Conservation (phyloP, 192 early-diverging fungal genomes). For the Coemansia sp. region DNA sequence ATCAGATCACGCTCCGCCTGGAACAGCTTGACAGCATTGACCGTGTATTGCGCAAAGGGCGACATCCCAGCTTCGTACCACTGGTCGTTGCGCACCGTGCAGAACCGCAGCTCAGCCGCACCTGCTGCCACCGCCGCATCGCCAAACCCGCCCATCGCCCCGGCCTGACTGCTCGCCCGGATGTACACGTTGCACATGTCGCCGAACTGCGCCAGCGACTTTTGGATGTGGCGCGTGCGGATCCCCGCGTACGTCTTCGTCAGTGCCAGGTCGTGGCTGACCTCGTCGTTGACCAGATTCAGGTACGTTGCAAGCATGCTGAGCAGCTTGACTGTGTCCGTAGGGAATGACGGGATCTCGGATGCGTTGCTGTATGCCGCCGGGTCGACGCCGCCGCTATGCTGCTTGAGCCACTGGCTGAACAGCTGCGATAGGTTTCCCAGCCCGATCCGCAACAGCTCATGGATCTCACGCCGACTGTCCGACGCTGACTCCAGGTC, state of each 20-base stretch:
- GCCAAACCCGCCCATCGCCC: conserved; percentile 16
- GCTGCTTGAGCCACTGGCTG: conserved; percentile 57
- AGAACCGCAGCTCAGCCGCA: conserved; percentile 40
- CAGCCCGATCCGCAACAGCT: conserved; percentile 49
- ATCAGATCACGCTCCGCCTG: conserved; percentile 54
- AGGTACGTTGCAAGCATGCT: conserved; percentile 57
- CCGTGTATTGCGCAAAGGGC: conserved; percentile 51
- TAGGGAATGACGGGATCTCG: conserved; percentile 51
- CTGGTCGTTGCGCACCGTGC: conserved; percentile 46
- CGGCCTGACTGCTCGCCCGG: conserved; percentile 29
- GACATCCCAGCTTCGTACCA: conserved; percentile 54
- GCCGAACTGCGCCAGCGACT: conserved; percentile 52
- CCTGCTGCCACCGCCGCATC: conserved; percentile 22
- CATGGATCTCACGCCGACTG: conserved; percentile 48
- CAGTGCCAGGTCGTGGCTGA: conserved; percentile 50
- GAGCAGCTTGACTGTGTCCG: conserved; percentile 52
- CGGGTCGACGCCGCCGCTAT: conserved; percentile 53
- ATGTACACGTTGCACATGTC: conserved; percentile 49
- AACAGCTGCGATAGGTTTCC: conserved; percentile 57
- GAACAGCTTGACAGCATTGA: conserved; percentile 51
- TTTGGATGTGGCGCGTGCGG: conserved; percentile 45
- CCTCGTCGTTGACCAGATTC: conserved; percentile 53
- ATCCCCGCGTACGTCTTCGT: conserved; percentile 49
- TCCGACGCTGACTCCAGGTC: conserved; percentile 46
- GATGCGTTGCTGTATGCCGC: conserved; percentile 46